Conservation (phyloP, 2,329 filamentous ascomycete species). For the Apiospora arundinis region DNA sequence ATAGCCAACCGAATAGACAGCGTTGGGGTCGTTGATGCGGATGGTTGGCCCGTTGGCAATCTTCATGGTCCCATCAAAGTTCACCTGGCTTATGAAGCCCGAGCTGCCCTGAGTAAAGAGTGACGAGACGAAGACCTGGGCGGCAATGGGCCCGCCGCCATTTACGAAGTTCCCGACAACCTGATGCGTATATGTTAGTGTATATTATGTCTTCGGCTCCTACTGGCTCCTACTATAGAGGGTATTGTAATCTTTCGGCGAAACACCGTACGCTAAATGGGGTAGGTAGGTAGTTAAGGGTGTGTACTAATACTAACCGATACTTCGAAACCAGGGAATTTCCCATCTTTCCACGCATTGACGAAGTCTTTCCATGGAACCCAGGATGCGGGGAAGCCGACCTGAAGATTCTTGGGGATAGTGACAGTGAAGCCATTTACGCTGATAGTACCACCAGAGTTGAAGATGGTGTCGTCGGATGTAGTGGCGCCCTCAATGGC, state of each 20-base stretch:
- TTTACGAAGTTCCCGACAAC: constrained; percentile 47
- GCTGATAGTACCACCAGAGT: constrained; percentile 28
- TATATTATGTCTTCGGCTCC: background rate
- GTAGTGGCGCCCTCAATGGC: background rate
- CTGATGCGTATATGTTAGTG: constrained; percentile 26
- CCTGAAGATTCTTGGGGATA: constrained; percentile 31
- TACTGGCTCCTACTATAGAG: too few relatives aligned
- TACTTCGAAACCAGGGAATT: constrained; percentile 31
- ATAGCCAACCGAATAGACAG: constrained; percentile 46
- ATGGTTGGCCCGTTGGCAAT: constrained; percentile 45
- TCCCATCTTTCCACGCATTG: constrained; percentile 12
- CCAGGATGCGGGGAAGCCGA: constrained; percentile 31
- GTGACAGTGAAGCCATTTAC: constrained; percentile 28
- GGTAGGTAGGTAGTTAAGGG: background rate
- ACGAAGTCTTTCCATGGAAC: constrained; percentile 31
- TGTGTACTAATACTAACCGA: constrained; percentile 27
- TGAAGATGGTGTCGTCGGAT: constrained; percentile 17
- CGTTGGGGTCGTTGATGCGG: constrained; percentile 50
- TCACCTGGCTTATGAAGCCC: constrained; percentile 44
- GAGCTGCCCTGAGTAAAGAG: constrained; percentile 43
- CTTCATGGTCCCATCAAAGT: constrained; percentile 42
- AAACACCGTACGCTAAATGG: background rate
- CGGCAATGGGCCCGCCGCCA: constrained; percentile 43
- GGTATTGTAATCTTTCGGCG: background rate
- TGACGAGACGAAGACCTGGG: constrained; percentile 45